phyloP scores from a whole-genome alignment of 495 filamentous ascomycete genomes.

The Bacidia rubella region DNA sequence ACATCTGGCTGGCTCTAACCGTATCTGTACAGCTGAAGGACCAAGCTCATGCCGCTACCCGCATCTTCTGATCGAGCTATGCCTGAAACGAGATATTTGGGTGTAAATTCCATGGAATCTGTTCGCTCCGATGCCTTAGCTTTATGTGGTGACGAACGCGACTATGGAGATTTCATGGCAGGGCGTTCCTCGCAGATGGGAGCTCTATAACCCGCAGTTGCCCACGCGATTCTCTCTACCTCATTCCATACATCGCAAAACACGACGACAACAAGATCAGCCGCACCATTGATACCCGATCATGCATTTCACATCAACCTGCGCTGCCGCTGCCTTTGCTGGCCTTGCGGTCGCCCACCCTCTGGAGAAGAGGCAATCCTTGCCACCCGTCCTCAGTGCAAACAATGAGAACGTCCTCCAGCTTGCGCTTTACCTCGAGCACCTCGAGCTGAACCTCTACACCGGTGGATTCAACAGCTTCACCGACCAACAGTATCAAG shows the following conservation, averaged over 20 bases:
- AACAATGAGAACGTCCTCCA: slow-evolving; percentile 15
- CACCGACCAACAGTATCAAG: slow-evolving; percentile 17
- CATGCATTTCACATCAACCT: slow-evolving; percentile 12
- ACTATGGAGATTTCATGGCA: background rate
- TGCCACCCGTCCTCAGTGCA: slow-evolving; percentile 15
- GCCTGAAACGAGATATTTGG: background rate
- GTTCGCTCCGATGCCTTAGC: background rate
- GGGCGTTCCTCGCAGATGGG: no score
- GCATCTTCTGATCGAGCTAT: background rate
- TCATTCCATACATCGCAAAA: background rate
- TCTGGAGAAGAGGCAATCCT: slow-evolving; percentile 14
- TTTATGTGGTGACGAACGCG: background rate
- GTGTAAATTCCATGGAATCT: background rate
- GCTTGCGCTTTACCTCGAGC: slow-evolving; percentile 21
- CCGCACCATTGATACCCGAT: no score
- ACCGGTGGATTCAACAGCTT: slow-evolving; percentile 19
- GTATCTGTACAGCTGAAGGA: background rate
- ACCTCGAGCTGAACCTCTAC: slow-evolving; percentile 18
- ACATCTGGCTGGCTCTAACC: background rate
- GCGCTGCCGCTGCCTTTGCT: slow-evolving; percentile 3
- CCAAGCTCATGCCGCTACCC: background rate
- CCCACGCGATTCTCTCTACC: background rate
- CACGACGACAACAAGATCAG: background rate
- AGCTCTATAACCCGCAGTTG: background rate
- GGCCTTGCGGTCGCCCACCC: slow-evolving; percentile 8